These are phyloP conservation scores for Lavandula angustifolia DNA, from an alignment of 257 asterid species.

Conservation along the genomic window DNA sequence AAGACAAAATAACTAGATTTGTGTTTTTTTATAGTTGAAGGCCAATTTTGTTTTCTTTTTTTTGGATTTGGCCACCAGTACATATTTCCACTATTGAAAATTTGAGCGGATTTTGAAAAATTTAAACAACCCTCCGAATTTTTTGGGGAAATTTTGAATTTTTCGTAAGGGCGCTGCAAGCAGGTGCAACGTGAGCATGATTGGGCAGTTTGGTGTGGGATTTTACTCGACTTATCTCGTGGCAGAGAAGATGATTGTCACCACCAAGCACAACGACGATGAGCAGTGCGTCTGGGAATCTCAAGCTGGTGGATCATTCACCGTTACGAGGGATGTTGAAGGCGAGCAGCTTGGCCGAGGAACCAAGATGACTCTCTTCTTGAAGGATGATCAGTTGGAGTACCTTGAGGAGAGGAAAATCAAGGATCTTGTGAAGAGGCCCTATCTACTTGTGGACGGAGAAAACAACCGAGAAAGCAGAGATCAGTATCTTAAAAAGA, in stretches of 20 bases:
- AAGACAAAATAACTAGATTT: no score
- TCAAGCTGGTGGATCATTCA: slow-evolving; percentile 52
- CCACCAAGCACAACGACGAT: slow-evolving; percentile 74
- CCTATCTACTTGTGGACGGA: slow-evolving; percentile 81
- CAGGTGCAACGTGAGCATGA: slow-evolving; percentile 84
- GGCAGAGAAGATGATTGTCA: slow-evolving; percentile 72
- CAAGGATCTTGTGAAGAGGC: slow-evolving; percentile 74
- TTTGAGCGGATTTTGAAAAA: no score
- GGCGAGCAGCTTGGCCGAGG: slow-evolving; percentile 85
- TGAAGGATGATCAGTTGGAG: slow-evolving; percentile 86
- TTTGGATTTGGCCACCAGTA: no score
- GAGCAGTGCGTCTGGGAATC: slow-evolving; percentile 59
- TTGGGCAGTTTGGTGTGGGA: no score
- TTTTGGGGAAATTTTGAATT: no score
- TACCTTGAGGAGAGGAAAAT: slow-evolving; percentile 76
- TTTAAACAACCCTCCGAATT: no score
- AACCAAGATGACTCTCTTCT: slow-evolving; percentile 72
- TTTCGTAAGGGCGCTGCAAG: slow-evolving; percentile 79
- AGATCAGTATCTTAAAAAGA: slow-evolving; percentile 38
- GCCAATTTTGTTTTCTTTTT: no score
- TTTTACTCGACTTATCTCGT: slow-evolving; percentile 49
- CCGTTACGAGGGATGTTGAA: slow-evolving; percentile 62
- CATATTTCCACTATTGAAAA: no score
- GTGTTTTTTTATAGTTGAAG: no score
- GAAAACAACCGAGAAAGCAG: slow-evolving; percentile 67